Base-by-base conservation (phyloP, 306 rosid genomes). In the Cajanus cajan region DNA sequence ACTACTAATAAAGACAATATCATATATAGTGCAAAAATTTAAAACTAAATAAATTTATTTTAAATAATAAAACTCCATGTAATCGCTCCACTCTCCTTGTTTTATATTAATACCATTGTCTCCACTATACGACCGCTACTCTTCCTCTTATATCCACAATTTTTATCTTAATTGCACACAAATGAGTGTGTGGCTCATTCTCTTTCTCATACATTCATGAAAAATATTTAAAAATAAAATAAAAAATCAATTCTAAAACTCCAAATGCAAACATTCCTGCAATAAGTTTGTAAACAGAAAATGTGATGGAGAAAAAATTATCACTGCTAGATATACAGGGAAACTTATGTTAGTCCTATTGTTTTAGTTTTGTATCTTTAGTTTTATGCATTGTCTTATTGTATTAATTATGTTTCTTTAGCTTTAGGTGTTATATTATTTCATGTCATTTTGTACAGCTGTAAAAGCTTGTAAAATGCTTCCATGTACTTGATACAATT, bases 251-350 rank as follows among this genome's bases (percentile, higher is more conserved):
- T 15, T 48, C 21, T 52, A 33, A 43, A 55, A 43, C 43, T 36
- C 19, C 75, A 70, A 21, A 74, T 2, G 50, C 58, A 71, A 36
- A 4, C 40, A 77, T 24, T 55, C 22, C 44, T 10, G 7, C 61
- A 63, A 77, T 31, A 25, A 71, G 61, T 74, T 64, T 39, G 81
- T 18, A 50, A 67, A n/a, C 57, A 16, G 15, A 73, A 63, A 39
- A 40, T 34, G 37, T 52, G 59, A 48, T n/a, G 5, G 73, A 68
- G 13, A 66, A 70, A 74, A n/a, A 68, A 37, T 9, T 0, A 50
- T 59, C 24, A 73, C 2, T 54, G 34, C 28, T 75, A 51, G 24
- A 51, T 12, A 33, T 18, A 47, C n/a, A n/a, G n/a, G n/a, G n/a
- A n/a, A n/a, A n/a, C n/a, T n/a, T n/a, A n/a, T 11, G 11, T 61